phyloP scores from a whole-genome alignment of 768 basidiomycete genomes.

The Dioszegia crocea region DNA sequence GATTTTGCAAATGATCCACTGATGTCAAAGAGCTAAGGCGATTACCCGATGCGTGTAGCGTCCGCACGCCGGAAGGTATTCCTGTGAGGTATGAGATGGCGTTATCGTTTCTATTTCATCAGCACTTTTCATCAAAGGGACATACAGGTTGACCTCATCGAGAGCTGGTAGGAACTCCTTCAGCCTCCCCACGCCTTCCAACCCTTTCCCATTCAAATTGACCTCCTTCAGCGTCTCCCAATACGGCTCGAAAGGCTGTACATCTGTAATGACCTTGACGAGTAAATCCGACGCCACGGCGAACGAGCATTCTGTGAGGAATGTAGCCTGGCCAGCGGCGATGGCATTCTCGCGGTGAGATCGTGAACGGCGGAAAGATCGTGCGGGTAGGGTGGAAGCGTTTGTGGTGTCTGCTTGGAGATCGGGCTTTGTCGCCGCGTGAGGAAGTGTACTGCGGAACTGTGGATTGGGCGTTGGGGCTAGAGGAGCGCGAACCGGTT shows the following conservation, averaged over 20 bases:
- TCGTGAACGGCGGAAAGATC: constrained; percentile 9
- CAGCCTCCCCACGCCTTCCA: constrained; percentile 75
- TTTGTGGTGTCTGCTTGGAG: background rate
- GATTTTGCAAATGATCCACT: constrained; percentile 75
- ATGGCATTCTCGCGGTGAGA: constrained; percentile 5
- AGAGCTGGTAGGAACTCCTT: constrained; percentile 87
- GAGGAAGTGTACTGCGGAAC: background rate
- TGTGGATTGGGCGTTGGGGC: background rate
- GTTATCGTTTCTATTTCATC: constrained; percentile 54
- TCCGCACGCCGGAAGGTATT: constrained; percentile 49
- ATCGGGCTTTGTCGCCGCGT: background rate
- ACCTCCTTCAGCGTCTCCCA: constrained; percentile 79
- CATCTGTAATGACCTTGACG: constrained; percentile 86
- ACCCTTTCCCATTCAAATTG: constrained; percentile 66
- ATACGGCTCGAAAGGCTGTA: constrained; percentile 87
- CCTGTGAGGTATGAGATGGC: constrained; percentile 52
- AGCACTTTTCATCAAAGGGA: constrained; percentile 42
- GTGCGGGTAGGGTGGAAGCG: constrained; percentile 9
- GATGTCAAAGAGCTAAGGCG: constrained; percentile 83
- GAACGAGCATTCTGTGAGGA: constrained; percentile 95
- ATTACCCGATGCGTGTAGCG: constrained; percentile 49
- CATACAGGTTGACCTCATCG: constrained; percentile 67
- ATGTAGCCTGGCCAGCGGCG: constrained; percentile 56
- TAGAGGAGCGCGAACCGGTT: constrained; percentile 5
- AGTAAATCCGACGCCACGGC: constrained; percentile 86